Conservation (phyloP, 2,329 filamentous ascomycete genomes). For the Fusarium domesticum region DNA sequence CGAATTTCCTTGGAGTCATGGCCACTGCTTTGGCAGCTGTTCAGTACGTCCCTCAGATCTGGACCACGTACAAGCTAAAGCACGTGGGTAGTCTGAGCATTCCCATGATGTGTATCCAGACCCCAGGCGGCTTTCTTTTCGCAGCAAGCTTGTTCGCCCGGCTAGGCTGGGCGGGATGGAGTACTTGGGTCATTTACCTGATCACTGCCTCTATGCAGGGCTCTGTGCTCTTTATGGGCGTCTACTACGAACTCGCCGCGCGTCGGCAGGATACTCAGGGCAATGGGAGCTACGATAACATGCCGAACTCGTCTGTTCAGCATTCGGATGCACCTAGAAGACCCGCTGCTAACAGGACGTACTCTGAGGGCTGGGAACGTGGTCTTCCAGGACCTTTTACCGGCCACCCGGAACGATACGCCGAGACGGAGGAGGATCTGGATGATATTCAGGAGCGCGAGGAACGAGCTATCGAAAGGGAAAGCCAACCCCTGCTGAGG, state of each 20-base stretch:
- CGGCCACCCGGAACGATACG: slow-evolving; percentile 51
- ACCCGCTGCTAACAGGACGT: slow-evolving; percentile 42
- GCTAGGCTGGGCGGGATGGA: slow-evolving; percentile 83
- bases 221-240: slow-evolving; percentile 71
- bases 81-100: slow-evolving; percentile 90
- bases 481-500: slow-evolving; percentile 49
- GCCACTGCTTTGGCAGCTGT: slow-evolving; percentile 75
- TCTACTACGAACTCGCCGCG: slow-evolving; percentile 65
- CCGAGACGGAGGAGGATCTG: slow-evolving; percentile 50
- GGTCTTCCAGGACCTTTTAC: slow-evolving; percentile 50
- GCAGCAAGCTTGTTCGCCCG: slow-evolving; percentile 78
- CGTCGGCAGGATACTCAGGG: slow-evolving; percentile 33
- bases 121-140: slow-evolving; percentile 87
- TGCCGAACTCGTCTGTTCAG: slow-evolving; percentile 30
- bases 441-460: slow-evolving; percentile 50
- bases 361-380: slow-evolving; percentile 51
- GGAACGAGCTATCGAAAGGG: slow-evolving; percentile 48
- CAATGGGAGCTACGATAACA: slow-evolving; percentile 23
- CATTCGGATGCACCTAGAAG: slow-evolving; percentile 31
- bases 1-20: slow-evolving; percentile 78
- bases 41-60: slow-evolving; percentile 95
- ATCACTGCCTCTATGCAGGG: slow-evolving; percentile 86
- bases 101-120: slow-evolving; percentile 98
- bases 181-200: slow-evolving; percentile 89
- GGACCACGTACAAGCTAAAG: slow-evolving; percentile 81